Evolutionary conservation across 352 stramenopile species (phyloP).

Genomic region (Globisporangium paroecandrum): DNA sequence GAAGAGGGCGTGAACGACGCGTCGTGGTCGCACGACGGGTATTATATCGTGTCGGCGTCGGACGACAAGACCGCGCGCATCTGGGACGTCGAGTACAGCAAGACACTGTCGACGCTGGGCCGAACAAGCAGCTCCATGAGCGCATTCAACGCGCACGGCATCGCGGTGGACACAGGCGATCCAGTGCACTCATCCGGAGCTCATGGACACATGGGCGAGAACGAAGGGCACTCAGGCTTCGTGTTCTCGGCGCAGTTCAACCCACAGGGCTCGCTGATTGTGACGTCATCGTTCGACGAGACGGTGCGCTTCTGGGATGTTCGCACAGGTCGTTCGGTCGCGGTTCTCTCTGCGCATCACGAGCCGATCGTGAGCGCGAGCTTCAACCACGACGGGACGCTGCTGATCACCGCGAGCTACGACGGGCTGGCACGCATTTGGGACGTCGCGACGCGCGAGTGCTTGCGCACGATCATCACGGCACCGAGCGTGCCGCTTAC

Average conservation of each 20-base stretch:
- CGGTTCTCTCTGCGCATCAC: slow-evolving; percentile 89
- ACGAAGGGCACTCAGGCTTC: slow-evolving; percentile 89
- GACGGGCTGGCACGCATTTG: slow-evolving; percentile 91
- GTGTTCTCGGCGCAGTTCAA: slow-evolving; percentile 96
- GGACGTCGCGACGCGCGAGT: slow-evolving; percentile 95
- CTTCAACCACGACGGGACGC: slow-evolving; percentile 94
- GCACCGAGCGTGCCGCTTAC: slow-evolving; percentile 57
- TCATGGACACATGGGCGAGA: slow-evolving; percentile 11
- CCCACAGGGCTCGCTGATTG: slow-evolving; percentile 90
- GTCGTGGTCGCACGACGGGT: slow-evolving; percentile 84
- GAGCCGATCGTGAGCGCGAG: slow-evolving; percentile 93
- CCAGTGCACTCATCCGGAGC: neutral
- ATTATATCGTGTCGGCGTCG: slow-evolving; percentile 90
- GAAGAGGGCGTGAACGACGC: slow-evolving; percentile 93
- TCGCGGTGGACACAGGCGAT: slow-evolving; percentile 22
- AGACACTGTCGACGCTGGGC: slow-evolving; percentile 68
- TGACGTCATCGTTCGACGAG: slow-evolving; percentile 91
- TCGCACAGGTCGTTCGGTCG: slow-evolving; percentile 85
- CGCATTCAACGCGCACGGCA: slow-evolving; percentile 21
- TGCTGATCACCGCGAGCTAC: slow-evolving; percentile 84
- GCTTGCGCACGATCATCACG: slow-evolving; percentile 91
- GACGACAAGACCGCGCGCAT: slow-evolving; percentile 95
- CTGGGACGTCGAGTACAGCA: slow-evolving; percentile 91
- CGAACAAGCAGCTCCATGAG: slow-evolving; percentile 30
- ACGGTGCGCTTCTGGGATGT: slow-evolving; percentile 96